Evolutionary conservation across 2,329 filamentous ascomycete genomes (phyloP).

Genomic region (Xylaria sp.): DNA sequence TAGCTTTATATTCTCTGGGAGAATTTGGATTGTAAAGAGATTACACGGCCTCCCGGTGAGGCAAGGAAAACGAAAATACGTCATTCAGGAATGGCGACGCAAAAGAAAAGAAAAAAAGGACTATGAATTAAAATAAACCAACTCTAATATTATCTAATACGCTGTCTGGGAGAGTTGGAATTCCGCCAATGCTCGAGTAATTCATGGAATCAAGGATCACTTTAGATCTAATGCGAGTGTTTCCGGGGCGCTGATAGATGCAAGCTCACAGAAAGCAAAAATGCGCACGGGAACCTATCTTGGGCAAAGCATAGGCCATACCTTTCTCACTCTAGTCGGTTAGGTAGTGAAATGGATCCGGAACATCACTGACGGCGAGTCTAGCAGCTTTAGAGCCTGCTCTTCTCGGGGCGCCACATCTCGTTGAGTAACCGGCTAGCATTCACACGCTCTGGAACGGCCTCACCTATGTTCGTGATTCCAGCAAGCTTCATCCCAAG

Average conservation of each 20-base stretch:
- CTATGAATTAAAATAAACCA: not conserved
- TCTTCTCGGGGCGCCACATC: slow-evolving; percentile 43
- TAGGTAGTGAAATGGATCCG: too few species aligned
- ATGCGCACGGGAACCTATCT: too few species aligned
- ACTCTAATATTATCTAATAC: not conserved
- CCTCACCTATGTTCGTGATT: slow-evolving; percentile 54
- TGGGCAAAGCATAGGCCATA: too few species aligned
- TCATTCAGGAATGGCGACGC: not conserved
- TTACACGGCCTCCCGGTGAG: slow-evolving; percentile 4
- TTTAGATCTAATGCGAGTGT: too few species aligned
- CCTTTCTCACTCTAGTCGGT: too few species aligned
- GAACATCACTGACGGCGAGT: not conserved
- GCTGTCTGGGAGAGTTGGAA: not conserved
- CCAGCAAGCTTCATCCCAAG: slow-evolving; percentile 57
- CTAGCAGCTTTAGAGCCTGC: slow-evolving; percentile 21
- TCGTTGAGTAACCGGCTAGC: slow-evolving; percentile 40
- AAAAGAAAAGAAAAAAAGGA: not conserved
- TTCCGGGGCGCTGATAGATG: too few species aligned
- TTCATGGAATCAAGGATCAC: not conserved
- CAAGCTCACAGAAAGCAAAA: too few species aligned
- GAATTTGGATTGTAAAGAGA: not conserved
- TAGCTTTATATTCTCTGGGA: slow-evolving; percentile 2
- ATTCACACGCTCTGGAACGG: slow-evolving; percentile 58
- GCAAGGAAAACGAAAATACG: not conserved
- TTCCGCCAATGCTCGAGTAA: not conserved